A percentile compares a stretch with the other conserved stretches of the same genome.
These are phyloP conservation scores for Leishmania arabica DNA, from an alignment of 208 protist species.

Conservation along the genomic window DNA sequence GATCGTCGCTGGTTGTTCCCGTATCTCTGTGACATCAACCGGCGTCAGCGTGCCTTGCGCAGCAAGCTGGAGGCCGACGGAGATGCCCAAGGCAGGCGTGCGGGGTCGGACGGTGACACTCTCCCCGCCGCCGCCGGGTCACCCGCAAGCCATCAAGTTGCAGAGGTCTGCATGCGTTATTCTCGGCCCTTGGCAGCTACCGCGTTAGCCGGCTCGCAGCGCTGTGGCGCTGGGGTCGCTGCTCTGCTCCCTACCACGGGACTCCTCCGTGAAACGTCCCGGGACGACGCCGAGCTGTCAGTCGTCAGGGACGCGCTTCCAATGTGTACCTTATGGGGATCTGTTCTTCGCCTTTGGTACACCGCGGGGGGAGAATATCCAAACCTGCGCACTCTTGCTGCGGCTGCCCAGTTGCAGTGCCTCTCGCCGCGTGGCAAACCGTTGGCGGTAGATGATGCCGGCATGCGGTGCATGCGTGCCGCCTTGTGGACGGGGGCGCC, in stretches of 20 bases:
- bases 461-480: neutral
- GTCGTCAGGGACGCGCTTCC: constrained; percentile 11
- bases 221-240: neutral
- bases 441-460: neutral
- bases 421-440: neutral
- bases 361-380: neutral
- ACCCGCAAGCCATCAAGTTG: neutral
- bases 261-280: neutral
- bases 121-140: neutral
- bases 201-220: neutral
- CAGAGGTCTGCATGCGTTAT: constrained; percentile 2
- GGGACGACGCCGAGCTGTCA: neutral
- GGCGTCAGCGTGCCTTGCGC: constrained; percentile 5
- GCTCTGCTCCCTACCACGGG: neutral
- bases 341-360: constrained; percentile 7
- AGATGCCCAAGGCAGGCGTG: neutral
- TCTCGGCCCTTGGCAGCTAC: constrained; percentile 2
- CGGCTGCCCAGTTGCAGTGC: neutral
- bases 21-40: constrained; percentile 4
- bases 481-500: constrained; percentile 1
- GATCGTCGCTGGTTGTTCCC: constrained; percentile 5
- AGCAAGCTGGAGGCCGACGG: neutral
- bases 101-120: neutral
- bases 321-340: constrained; percentile 12
- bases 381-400: constrained; percentile 13